Conservation (phyloP, 1,139 yeast species). For the Pneumocystis jirovecii region DNA sequence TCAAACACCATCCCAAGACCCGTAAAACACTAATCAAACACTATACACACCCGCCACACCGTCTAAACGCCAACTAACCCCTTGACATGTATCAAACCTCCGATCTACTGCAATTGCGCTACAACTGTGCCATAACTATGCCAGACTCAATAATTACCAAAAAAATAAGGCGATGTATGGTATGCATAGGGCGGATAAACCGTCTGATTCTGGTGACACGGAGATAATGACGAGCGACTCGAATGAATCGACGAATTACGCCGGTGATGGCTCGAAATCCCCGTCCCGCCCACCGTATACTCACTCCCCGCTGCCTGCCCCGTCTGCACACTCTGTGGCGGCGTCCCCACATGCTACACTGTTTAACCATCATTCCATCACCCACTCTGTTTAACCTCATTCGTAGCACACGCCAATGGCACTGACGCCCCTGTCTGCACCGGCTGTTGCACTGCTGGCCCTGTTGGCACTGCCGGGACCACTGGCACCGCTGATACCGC, state of each 20-base stretch:
- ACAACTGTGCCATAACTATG: too few relatives aligned
- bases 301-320: background rate
- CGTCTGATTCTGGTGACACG: background rate
- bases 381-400: too few relatives aligned
- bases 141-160: background rate
- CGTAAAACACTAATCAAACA: too few relatives aligned
- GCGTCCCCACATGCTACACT: background rate
- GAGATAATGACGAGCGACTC: background rate
- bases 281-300: too few relatives aligned
- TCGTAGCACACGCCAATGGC: too few relatives aligned
- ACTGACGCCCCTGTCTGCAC: too few relatives aligned
- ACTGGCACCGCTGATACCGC: too few relatives aligned
- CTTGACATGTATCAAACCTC: background rate
- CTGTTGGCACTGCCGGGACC: background rate
- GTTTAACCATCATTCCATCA: background rate
- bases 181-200: background rate
- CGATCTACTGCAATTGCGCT: background rate
- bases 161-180: background rate
- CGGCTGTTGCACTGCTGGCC: background rate
- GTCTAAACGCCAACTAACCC: too few relatives aligned
- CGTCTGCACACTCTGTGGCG: background rate
- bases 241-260: background rate
- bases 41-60: too few relatives aligned
- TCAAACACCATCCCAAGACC: too few relatives aligned
- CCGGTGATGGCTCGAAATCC: background rate